Evolutionary conservation across 805 yeast species (phyloP), one percentile per base, ranked within the genome.

Genomic region (Teunomyces barrocoloradensis): DNA sequence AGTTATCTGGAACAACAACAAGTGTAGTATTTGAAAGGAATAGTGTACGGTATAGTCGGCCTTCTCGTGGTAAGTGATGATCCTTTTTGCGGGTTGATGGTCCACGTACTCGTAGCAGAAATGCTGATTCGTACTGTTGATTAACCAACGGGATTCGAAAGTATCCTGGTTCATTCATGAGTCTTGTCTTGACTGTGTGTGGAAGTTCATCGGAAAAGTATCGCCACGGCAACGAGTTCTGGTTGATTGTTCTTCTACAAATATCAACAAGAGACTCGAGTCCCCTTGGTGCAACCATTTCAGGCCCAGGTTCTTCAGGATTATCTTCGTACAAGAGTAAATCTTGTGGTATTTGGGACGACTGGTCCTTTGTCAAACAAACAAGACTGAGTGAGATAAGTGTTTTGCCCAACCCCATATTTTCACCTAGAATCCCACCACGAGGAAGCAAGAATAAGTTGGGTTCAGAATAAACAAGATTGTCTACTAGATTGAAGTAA

Each of bases 371-470:
- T 0, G 89, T 76, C 6, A 77, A 55, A 52, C 85, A 77, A 0
- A 85, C 72, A 42, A 82, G 64, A 3, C 83, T 79, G 23, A 82
- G 61, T 53, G 85, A 80, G 4, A 82, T 81, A 42, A 81, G 71
- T 0, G 87, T 82, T 57, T 82, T 82, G 0, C 87, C 87, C 34
- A 81, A 64, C 0, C 87, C 87, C 87, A 82, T 82, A 71, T 81
- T 81, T 48, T 82, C 87, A 1, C 86, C 86, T 12, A 82, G 59
- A 4, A 82, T 79, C 0, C 87, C 87, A 15, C 87, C 87, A 53
- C 77, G 65, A 0, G 87, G 82, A 2, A 81, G 65, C 11, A 54
- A 54, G 52, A 72, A 80, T 3, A 61, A 56, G 17, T 70, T 76
- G 0, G 87, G 81, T 2, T 57, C 48, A 1, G 23, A 17, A 18